Percentiles rank a stretch among this genome's conserved stretches.
These are phyloP conservation scores for Hypoxylon sp. DNA, from an alignment of 2,329 filamentous ascomycete species.

Conservation along the genomic window DNA sequence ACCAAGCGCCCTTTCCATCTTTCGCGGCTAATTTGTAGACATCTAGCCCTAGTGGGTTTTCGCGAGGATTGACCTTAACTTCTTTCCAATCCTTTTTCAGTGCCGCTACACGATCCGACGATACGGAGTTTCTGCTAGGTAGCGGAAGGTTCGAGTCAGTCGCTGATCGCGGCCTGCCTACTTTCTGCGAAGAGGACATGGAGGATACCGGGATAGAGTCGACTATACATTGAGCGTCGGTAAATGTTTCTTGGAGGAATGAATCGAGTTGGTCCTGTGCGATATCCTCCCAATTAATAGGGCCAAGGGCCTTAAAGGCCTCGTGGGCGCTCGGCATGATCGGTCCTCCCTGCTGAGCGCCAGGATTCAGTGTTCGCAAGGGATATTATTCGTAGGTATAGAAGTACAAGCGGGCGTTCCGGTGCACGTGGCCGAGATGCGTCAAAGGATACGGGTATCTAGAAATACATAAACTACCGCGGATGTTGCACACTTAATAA, in stretches of 20 bases:
- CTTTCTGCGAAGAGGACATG: constrained; percentile 61
- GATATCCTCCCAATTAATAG: constrained; percentile 64
- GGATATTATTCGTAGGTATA: constrained; percentile 16
- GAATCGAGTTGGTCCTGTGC: constrained; percentile 63
- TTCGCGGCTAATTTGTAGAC: constrained; percentile 85
- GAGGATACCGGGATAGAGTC: constrained; percentile 79
- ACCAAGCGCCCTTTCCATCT: constrained; percentile 91
- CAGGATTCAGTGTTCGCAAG: neutral
- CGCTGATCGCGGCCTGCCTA: constrained; percentile 68
- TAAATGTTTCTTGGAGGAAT: constrained; percentile 74
- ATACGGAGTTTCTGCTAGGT: constrained; percentile 64
- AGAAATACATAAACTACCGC: constrained; percentile 14
- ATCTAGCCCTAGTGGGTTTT: constrained; percentile 82
- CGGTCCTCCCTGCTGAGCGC: constrained; percentile 3
- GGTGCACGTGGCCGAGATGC: constrained; percentile 6
- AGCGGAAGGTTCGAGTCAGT: constrained; percentile 68
- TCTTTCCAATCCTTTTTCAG: constrained; percentile 92
- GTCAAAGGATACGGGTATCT: neutral
- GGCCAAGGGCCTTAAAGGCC: constrained; percentile 68
- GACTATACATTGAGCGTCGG: constrained; percentile 77
- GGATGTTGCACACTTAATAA: constrained; percentile 10
- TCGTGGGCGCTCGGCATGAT: constrained; percentile 58
- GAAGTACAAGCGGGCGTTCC: constrained; percentile 6
- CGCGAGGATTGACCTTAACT: constrained; percentile 77
- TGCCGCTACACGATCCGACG: constrained; percentile 65